Conservation (phyloP, 2,329 filamentous ascomycete genomes). For the Aspergillus neotritici region DNA sequence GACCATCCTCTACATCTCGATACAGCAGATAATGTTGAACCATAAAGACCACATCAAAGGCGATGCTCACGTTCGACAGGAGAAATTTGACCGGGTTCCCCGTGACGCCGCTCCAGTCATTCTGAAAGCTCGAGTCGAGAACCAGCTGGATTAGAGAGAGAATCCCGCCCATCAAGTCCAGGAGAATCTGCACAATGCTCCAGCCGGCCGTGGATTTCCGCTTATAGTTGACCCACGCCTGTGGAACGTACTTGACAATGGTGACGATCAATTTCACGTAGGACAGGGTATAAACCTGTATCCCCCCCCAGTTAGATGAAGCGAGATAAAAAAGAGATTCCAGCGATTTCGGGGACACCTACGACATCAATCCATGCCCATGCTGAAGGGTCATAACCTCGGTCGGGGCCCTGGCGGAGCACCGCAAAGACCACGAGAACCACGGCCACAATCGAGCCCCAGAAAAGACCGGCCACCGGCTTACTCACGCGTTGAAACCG, state of each 20-base stretch:
- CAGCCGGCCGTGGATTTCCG: slow-evolving; percentile 82
- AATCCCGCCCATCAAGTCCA: slow-evolving; percentile 76
- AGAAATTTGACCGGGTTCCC: slow-evolving; percentile 90
- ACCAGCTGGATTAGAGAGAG: slow-evolving; percentile 75
- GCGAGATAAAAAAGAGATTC: not conserved
- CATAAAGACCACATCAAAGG: slow-evolving; percentile 84
- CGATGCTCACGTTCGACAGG: slow-evolving; percentile 75
- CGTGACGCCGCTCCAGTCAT: slow-evolving; percentile 83
- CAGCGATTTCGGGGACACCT: slow-evolving; percentile 17
- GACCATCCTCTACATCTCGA: slow-evolving; percentile 24
- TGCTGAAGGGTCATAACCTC: slow-evolving; percentile 41
- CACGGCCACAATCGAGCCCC: slow-evolving; percentile 56
- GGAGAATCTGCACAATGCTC: slow-evolving; percentile 76
- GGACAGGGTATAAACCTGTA: slow-evolving; percentile 61
- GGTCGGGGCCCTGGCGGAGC: slow-evolving; percentile 34
- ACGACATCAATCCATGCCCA: slow-evolving; percentile 65
- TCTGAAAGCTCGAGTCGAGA: slow-evolving; percentile 77
- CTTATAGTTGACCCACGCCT: slow-evolving; percentile 74
- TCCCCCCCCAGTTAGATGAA: not conserved
- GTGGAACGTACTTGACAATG: slow-evolving; percentile 86
- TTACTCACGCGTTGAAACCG: slow-evolving; percentile 50
- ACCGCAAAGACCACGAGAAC: slow-evolving; percentile 39
- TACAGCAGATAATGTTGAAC: slow-evolving; percentile 85
- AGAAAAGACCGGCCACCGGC: slow-evolving; percentile 63
- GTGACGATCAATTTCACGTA: slow-evolving; percentile 88